A percentile compares a stretch with the other conserved stretches of the same genome.
Evolutionary conservation across 2,329 filamentous ascomycete genomes (phyloP).

Genomic region (Beauveria asiatica): DNA sequence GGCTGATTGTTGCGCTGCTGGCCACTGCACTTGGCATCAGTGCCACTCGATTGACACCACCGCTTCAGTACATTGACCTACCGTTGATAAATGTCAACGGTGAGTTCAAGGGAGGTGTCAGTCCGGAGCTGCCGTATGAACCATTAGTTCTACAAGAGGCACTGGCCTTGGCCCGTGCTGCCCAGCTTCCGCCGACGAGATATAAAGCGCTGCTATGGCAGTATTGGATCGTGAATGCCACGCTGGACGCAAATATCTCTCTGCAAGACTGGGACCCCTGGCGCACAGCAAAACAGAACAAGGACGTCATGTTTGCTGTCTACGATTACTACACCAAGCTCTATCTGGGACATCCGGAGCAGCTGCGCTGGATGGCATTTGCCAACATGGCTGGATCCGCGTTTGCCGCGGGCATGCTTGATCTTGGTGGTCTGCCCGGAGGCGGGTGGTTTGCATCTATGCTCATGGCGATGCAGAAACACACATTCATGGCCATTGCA

Average conservation of each 20-base stretch:
- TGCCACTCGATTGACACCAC: not conserved
- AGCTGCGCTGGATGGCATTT: constrained; percentile 6
- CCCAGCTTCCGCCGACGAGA: not conserved
- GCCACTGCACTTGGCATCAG: not conserved
- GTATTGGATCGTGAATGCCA: constrained; percentile 5
- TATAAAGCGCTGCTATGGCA: not conserved
- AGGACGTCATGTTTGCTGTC: not conserved
- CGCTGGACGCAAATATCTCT: not conserved
- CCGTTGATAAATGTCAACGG: constrained; percentile 1
- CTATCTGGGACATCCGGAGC: not conserved
- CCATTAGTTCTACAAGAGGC: not conserved
- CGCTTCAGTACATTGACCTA: not conserved
- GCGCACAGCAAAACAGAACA: constrained; percentile 2
- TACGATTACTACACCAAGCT: constrained; percentile 6
- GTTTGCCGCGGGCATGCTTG: constrained; percentile 3
- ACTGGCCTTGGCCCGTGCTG: not conserved
- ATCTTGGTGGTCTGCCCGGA: not conserved
- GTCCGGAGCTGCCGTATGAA: not conserved
- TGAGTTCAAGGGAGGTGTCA: not conserved
- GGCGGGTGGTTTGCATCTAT: not conserved
- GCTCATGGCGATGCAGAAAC: constrained; percentile 10
- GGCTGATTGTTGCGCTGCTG: not conserved
- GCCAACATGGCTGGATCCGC: constrained; percentile 5
- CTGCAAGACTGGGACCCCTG: constrained; percentile 1
- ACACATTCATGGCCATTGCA: constrained; percentile 2